A percentile compares a stretch with the other conserved stretches of the same genome.
Conservation (phyloP, 2,329 filamentous ascomycete genomes). For the Xylariaceae sp. region DNA sequence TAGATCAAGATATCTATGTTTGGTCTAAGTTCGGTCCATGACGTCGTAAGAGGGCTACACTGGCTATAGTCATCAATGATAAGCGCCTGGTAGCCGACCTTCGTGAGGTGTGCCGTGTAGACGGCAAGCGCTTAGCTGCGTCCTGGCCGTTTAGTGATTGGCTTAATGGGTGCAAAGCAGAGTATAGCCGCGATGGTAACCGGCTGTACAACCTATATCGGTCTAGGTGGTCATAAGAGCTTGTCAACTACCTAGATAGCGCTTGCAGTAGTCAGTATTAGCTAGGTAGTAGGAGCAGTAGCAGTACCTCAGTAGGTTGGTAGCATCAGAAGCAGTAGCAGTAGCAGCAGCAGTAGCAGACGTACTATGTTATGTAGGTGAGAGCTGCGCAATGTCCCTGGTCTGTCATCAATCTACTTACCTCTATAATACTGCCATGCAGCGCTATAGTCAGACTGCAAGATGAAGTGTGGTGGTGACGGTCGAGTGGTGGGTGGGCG, state of each 20-base stretch:
- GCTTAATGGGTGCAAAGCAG: constrained; percentile 1
- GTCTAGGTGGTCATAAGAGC: constrained; percentile 7
- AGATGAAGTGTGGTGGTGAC: constrained; percentile 5
- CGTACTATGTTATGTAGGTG: neutral
- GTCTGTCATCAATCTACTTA: too few relatives aligned
- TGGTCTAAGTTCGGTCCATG: constrained; percentile 4
- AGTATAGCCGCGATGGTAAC: constrained; percentile 19
- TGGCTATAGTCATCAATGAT: constrained; percentile 3
- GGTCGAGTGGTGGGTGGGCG: neutral
- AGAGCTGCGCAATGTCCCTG: neutral
- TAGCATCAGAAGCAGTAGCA: neutral
- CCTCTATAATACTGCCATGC: neutral
- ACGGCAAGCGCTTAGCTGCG: constrained; percentile 16
- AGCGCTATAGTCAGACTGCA: constrained; percentile 4
- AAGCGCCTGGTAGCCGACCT: constrained; percentile 4
- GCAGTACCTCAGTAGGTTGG: constrained; percentile 8
- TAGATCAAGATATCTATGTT: constrained; percentile 8
- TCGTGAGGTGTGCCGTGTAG: neutral
- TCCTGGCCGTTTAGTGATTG: constrained; percentile 11
- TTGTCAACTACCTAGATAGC: too few relatives aligned
- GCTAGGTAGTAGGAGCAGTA: too few relatives aligned
- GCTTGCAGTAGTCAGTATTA: too few relatives aligned
- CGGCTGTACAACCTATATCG: constrained; percentile 19
- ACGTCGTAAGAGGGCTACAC: constrained; percentile 9
- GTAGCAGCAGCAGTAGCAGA: neutral